Evolutionary conservation across 2,329 filamentous ascomycete genomes (phyloP), one percentile per base, ranked within the genome.

Genomic region (Pestalotiopsis sp.): DNA sequence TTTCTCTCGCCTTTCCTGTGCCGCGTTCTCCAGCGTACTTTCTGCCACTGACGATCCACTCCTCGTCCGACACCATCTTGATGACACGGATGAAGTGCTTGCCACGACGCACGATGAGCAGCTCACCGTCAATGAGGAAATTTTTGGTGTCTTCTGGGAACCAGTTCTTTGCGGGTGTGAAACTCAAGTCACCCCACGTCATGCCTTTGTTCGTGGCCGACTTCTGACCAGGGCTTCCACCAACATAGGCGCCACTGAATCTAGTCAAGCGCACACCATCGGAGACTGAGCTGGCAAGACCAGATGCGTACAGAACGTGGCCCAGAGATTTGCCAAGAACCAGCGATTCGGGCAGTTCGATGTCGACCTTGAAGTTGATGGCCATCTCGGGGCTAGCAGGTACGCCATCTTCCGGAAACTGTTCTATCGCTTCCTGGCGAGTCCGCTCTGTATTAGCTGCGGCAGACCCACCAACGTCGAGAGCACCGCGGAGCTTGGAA

Each of bases 71-170:
- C 38, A 91, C 81, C 70, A 91, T 82, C 78, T 90, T 83, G 65
- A 91, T 82, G 71, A 91, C 84, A 60, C 88, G 86, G 60, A 91
- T 78, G 70, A 90, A 89, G 78, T 90, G 86, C 80, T 90, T 91
- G 72, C 89, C 89, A 75, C 85, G 88, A 71, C 90, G 87, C 66
- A 91, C 80, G 72, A 91, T 85, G 71, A 91, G 80, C 61, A 91
- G 72, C 71, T 85, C 83, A 68, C 78, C 87, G 70, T 90, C 87
- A 20, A 93, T 85, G 67, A 92, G 80, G 74, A 86, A 92, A 67
- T 88, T 86, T 68, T 83, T 75, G 0, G 89, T 90, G 66, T 91
- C 87, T 27, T 83, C 79, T 0, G 84, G 82, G 72, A 83, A 86
- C 85, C 89, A 90, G 25, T 85, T 79, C 75, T 89, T 88, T 70